Base-by-base conservation (phyloP, 495 filamentous ascomycete species). In the Bathelium albidoporum region DNA sequence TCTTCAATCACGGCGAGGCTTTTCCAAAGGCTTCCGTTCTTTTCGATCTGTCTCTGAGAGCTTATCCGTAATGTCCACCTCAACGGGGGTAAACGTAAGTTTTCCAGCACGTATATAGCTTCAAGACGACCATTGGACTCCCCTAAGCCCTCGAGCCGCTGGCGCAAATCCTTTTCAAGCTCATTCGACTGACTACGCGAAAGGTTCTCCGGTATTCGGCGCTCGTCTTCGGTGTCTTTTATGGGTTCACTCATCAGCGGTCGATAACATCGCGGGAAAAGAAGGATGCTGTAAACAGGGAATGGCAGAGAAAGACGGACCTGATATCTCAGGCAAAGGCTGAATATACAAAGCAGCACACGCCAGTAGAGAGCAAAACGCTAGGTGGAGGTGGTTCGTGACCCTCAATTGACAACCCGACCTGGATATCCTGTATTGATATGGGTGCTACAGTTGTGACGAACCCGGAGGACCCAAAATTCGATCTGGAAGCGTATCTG, bases 151-250 rank as follows among this genome's bases (percentile, higher is more conserved):
- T 52, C 39, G 41, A 1, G 32, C 10, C 49, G 1, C 43, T 1
- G 9, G n/a, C 12, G 32, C 11, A 60, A 45, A 65, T 66, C 29
- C 52, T 36, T 1, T 34, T 4, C 20, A 60, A 49, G 39, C 29
- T 45, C 9, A 64, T n/a, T 32, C 12, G 4, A 2, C 12, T 7
- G 4, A 2, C 12, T n/a, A 34, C 5, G 62, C 62, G 66, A 62
- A 75, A 98, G 95, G 91, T 99, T 75, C 82, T 97, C 76, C 91
- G 94, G 72, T 99, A 91, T 79, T 87, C 89, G 67, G 91, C 91
- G 72, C 87, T 97, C 66, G 86, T 83, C 69, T 76, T 87, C 70
- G 94, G 94, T 76, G 77, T 96, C 71, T 82, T 95, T 74, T 97
- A 97, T 80, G 94, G 94, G 74, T 78, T 96, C 75, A 89, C 85